These are phyloP conservation scores for Onygena corvina DNA, from an alignment of 2,329 filamentous ascomycete genomes.

Conservation along the genomic window DNA sequence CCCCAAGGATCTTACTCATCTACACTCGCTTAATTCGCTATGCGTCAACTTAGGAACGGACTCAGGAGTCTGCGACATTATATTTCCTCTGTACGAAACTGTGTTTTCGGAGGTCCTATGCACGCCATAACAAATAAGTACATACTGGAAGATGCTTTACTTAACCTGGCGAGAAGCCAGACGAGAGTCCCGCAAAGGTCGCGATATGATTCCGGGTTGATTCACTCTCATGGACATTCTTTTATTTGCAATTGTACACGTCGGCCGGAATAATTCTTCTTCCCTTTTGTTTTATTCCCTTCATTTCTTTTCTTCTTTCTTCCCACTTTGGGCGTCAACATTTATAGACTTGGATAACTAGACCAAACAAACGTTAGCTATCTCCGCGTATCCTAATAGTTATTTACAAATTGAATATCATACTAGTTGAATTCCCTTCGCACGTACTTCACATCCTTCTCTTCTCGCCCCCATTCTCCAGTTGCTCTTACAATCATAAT, in stretches of 20 bases:
- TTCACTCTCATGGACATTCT: not conserved
- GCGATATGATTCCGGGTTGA: not conserved
- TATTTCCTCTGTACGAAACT: not conserved
- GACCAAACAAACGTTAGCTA: not conserved
- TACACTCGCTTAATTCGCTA: not conserved
- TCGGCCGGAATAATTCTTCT: not conserved
- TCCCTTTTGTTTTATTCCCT: not conserved
- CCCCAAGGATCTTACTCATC: not conserved
- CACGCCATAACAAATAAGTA: conserved; percentile 1
- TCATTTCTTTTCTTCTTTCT: not conserved
- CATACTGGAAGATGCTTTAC: conserved; percentile 1
- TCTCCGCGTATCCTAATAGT: not conserved
- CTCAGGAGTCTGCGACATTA: conserved; percentile 1
- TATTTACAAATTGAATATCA: too few species aligned
- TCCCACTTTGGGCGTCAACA: not conserved
- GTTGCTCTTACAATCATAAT: not conserved
- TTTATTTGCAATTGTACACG: not conserved
- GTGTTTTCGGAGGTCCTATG: conserved; percentile 1
- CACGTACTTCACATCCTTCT: too few species aligned
- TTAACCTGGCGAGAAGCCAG: not conserved
- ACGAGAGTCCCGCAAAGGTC: not conserved
- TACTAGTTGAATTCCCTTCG: too few species aligned
- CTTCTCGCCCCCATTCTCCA: not conserved
- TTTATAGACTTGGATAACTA: not conserved
- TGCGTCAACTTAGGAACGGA: not conserved